Percentiles rank a stretch among this genome's conserved stretches.
phyloP scores from a whole-genome alignment of 805 yeast species.

The Wickerhamiella kurtzmanii region DNA sequence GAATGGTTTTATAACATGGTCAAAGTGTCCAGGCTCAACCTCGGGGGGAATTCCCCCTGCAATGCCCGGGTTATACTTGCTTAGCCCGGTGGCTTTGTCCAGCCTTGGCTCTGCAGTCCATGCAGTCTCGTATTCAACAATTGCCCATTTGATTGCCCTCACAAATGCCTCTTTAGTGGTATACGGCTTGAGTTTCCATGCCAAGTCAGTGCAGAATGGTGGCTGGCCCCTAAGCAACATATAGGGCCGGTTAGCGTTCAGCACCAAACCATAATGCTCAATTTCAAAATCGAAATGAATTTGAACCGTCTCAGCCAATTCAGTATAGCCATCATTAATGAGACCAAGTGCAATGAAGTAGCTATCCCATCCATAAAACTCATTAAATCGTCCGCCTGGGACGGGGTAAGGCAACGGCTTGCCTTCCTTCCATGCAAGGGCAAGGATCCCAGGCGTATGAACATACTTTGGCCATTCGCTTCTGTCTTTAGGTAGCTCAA shows the following conservation, averaged over 20 bases:
- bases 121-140: conserved; percentile 67
- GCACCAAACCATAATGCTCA: conserved; percentile 75
- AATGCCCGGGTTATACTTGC: conserved; percentile 84
- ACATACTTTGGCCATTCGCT: background rate
- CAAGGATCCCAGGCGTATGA: conserved; percentile 71
- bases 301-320: conserved; percentile 77
- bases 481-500: background rate
- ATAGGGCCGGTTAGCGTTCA: conserved; percentile 88
- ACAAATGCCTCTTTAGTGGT: conserved; percentile 41
- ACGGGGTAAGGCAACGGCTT: conserved; percentile 75
- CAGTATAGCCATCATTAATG: conserved; percentile 47
- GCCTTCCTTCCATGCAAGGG: conserved; percentile 55
- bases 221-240: conserved; percentile 90
- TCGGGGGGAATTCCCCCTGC: conserved; percentile 85
- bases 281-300: conserved; percentile 87
- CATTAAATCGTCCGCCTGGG: conserved; percentile 96
- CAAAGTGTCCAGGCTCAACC: conserved; percentile 82
- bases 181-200: conserved; percentile 45
- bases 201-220: conserved; percentile 91
- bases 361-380: conserved; percentile 96
- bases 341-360: conserved; percentile 84
- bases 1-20: conserved; percentile 53
- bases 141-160: conserved; percentile 61
- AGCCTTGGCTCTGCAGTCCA: conserved; percentile 69
- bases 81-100: conserved; percentile 62